Evolutionary conservation across 2,329 filamentous ascomycete species (phyloP), one percentile per base, ranked within the genome.

Genomic region (Davidsoniella australis): DNA sequence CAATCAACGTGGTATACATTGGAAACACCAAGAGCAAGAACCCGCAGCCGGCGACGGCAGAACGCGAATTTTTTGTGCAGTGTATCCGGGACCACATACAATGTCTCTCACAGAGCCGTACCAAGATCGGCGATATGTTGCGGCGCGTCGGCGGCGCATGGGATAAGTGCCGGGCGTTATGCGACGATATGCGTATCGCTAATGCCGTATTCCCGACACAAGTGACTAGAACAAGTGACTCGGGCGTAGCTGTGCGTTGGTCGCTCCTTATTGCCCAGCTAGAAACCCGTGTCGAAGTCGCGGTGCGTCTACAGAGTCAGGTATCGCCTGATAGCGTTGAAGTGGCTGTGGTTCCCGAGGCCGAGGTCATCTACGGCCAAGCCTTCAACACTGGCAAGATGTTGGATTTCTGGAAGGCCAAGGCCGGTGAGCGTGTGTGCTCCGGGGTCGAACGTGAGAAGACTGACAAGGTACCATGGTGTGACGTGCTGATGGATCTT

Each of bases 331-430:
- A 68, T n/a, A 69, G 71, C 3, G 64, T 80, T 9, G 69, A 74
- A 1, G 68, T 85, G 36, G 61, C 63, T 12, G 64, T 82, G 20
- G 64, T 64, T 5, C 68, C 72, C 1, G 66, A 65, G 18, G 82
- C 78, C 0, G 69, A 68, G 47, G 76, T 88, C 1, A 67, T 86
- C 2, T 91, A 91, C 60, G 85, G 85, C 0, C 83, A 89, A 63
- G 71, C 74, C 53, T 87, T 88, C 61, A 84, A 85, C 55, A 76
- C 78, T 55, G 73, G 69, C 45, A 87, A 85, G 63, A 80, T 91
- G 68, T 68, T 66, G n/a, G 81, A 49, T 87, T 83, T 56, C 59
- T 91, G 54, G 62, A 66, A n/a, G 59, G 38, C 38, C 24, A 53
- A 53, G 37, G 43, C 45, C 4, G 47, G 47, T 12, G 50, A 48